Percentiles rank a stretch among this genome's conserved stretches.
Conservation (phyloP, 2,329 filamentous ascomycete genomes). For the Xylariaceae sp. region DNA sequence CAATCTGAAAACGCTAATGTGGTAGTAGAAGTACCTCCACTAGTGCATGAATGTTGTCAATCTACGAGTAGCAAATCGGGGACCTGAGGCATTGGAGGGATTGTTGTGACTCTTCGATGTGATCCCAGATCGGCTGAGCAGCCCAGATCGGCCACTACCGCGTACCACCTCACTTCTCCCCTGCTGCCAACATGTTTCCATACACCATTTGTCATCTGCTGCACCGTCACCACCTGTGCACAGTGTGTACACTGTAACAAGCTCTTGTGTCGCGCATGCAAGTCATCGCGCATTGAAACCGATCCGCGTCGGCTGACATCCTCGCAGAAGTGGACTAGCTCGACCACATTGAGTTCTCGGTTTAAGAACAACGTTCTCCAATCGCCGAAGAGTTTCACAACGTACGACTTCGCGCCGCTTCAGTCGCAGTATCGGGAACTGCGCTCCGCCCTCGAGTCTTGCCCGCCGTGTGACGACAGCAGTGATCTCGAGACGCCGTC, state of each 20-base stretch:
- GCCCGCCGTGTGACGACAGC: constrained; percentile 31
- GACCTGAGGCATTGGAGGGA: not conserved
- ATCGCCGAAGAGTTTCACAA: constrained; percentile 66
- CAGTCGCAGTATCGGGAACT: constrained; percentile 48
- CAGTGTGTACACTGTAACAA: not conserved
- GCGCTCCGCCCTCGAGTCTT: constrained; percentile 41
- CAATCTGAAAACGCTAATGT: not conserved
- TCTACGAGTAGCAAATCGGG: not conserved
- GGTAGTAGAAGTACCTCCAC: not conserved
- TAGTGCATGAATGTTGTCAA: not conserved
- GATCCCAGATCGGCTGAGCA: not conserved
- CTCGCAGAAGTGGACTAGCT: constrained; percentile 73
- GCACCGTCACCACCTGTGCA: not conserved
- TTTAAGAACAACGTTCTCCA: constrained; percentile 63
- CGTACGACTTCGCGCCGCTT: constrained; percentile 55
- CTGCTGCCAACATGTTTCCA: not conserved
- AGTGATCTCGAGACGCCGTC: constrained; percentile 10
- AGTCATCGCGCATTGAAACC: constrained; percentile 2
- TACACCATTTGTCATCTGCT: not conserved
- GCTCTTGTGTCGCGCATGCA: not conserved
- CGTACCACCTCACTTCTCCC: not conserved
- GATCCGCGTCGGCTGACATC: constrained; percentile 10
- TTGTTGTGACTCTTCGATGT: not conserved
- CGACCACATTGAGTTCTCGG: constrained; percentile 55
- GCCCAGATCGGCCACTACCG: not conserved